Evolutionary conservation across 2,329 filamentous ascomycete species (phyloP), one percentile per base, ranked within the genome.

Genomic region (Epicoccum nigrum): DNA sequence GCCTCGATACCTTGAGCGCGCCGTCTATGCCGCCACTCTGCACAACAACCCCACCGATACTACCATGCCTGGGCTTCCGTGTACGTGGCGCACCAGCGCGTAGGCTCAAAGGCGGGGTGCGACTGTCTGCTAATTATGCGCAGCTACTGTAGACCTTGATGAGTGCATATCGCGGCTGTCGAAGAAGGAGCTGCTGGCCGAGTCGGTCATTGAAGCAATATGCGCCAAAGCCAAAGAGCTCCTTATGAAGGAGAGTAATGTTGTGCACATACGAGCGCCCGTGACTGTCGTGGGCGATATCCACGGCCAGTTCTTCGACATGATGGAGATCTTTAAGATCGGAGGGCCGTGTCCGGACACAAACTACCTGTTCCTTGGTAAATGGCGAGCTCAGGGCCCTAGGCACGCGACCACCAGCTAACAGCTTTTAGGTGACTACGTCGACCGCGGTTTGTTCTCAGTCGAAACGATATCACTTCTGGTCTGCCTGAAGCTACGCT

Each of bases 191-290:
- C 85, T 99, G 54, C 85, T 99, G 52, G 92, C 94, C 67, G 94
- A 99, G 77, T 96, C 93, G 33, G 92, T 99, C 62, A 93, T 99
- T 76, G 94, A 99, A 79, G 94, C 94, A 68, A 93, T 99, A 85
- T 99, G 94, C 79, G 92, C 94, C 75, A 99, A 99, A 76, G 94
- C 95, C 17, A 99, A 99, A 73, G 94, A 99, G 80, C 82, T 99
- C 64, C 83, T 99, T 64, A 99, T 99, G 94, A 93, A 95, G 72
- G 94, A 99, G 85, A 97, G 93, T 83, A 99, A 99, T 77, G 94
- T 99, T 57, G 94, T 99, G 54, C 94, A 99, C 74, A 95, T 99
- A 57, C 86, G 86, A 65, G 92, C 94, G 25, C 94, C 94, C 2
- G 91, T 99, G 52, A 99, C 94, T 13, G 94, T 99, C 8, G 94